phyloP scores from a whole-genome alignment of 2,329 filamentous ascomycete genomes.

The Pestalotiopsis sp. region DNA sequence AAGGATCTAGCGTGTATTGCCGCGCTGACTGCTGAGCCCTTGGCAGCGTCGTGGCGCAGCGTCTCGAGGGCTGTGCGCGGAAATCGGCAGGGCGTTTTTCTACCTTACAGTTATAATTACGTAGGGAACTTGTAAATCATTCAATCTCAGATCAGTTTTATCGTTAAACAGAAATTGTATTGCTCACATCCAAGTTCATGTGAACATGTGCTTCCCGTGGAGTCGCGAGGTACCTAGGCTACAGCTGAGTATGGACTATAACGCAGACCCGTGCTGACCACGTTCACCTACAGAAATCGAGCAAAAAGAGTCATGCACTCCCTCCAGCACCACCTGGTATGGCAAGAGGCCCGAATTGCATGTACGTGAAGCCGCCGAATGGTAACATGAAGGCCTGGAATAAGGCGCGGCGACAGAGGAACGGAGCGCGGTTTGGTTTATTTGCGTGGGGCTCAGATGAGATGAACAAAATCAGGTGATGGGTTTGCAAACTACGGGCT shows the following conservation, averaged over 20 bases:
- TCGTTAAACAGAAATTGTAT: background rate
- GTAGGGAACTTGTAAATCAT: too few relatives aligned
- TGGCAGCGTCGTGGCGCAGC: background rate
- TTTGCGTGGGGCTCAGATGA: background rate
- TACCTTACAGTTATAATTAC: background rate
- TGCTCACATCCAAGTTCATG: background rate
- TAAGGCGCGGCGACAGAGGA: conserved; percentile 1
- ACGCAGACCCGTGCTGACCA: background rate
- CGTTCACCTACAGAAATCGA: background rate
- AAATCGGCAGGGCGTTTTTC: background rate
- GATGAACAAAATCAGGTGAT: background rate
- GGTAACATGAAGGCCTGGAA: conserved; percentile 2
- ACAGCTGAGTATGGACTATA: background rate
- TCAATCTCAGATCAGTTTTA: too few relatives aligned
- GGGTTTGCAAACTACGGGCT: background rate
- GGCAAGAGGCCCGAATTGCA: background rate
- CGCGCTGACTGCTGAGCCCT: background rate
- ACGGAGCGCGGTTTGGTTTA: background rate
- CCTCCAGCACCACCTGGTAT: background rate
- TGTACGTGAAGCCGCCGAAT: conserved; percentile 7
- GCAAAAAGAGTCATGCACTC: background rate
- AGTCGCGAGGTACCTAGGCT: background rate
- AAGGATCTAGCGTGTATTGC: background rate
- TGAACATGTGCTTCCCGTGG: background rate
- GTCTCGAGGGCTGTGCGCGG: background rate